Base-by-base conservation (phyloP, 345 rosid genomes). In the Ailanthus altissimus region DNA sequence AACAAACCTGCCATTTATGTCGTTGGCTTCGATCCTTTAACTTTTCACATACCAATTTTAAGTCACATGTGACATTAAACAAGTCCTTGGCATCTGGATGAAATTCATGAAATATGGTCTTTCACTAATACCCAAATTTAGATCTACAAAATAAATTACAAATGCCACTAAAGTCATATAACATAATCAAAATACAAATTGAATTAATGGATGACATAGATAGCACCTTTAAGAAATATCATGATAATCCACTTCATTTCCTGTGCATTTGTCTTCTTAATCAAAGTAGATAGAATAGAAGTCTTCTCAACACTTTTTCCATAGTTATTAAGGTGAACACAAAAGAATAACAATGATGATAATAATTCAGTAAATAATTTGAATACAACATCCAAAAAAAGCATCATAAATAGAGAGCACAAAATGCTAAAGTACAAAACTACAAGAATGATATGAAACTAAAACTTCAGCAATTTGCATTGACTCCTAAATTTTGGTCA, bases 21-120 rank as follows among this genome's bases (percentile, higher is more conserved):
- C 99, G 86, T 81, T 91, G 92, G 80, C 81, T 85, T 32, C 89
- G 91, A 84, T 93, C 93, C 83, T 81, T 87, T 76, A 94, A 79
- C 86, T 87, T 94, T 70, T 90, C 98, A 80, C 99, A 95, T 28
- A 95, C 99, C 80, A 95, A 82, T 76, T 93, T 95, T 83, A 95
- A 81, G 87, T 95, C 99, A 85, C 98, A 95, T 0, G 99, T 95
- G 75, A 95, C 99, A 80, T 95, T 93, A 79, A 95, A 95, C 83
- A 95, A 84, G 82, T 95, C 97, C 83, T 95, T 96, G 1, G 99
- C 98, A 89, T 93, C 99, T 0, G 97, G 96, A 84, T 95, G 99
- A 79, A 95, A 95, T 85, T 93, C 99, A 65, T 92, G 94, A 82
- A 95, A 95, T 77, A 95, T 88, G 83, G 92, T 90, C 87, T 95